phyloP scores from a whole-genome alignment of 257 asterid genomes.

The Verbascum thapsus region DNA sequence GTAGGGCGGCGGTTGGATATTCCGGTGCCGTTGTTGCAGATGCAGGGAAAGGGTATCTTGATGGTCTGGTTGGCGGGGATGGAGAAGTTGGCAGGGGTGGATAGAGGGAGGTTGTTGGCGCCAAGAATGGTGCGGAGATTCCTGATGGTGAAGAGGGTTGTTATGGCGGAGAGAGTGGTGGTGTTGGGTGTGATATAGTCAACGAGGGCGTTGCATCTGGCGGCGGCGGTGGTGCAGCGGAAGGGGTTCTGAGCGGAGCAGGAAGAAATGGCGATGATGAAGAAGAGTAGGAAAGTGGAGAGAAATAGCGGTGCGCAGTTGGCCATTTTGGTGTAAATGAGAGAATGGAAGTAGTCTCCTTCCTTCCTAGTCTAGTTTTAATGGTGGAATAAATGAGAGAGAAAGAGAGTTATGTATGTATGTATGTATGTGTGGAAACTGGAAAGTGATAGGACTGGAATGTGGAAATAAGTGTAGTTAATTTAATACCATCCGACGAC shows the following conservation, averaged over 20 bases:
- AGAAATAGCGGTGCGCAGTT: no score
- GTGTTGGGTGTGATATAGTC: slow-evolving; percentile 66
- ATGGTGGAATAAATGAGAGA: no score
- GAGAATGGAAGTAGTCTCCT: background rate
- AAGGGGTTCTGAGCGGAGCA: slow-evolving; percentile 40
- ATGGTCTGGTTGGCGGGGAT: slow-evolving; percentile 40
- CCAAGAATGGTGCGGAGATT: slow-evolving; percentile 64
- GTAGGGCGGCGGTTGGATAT: slow-evolving; percentile 51
- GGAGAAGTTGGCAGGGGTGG: slow-evolving; percentile 35
- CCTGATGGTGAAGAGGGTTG: slow-evolving; percentile 50
- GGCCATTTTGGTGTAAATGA: no score
- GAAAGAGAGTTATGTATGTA: no score
- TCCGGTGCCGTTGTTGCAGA: slow-evolving; percentile 66
- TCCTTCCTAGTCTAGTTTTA: no score
- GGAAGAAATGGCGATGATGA: slow-evolving; percentile 21
- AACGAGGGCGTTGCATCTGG: slow-evolving; percentile 54
- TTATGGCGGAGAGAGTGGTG: slow-evolving; percentile 57
- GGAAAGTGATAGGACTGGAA: no score
- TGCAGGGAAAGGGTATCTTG: slow-evolving; percentile 69
- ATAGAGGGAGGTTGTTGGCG: slow-evolving; percentile 59
- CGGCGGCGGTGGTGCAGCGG: slow-evolving; percentile 45
- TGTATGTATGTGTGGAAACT: no score
- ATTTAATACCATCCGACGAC: no score
- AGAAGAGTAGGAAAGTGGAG: background rate
- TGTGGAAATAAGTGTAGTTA: no score